A percentile compares a stretch with the other conserved stretches of the same genome.
Evolutionary conservation across 176 grass and related monocot species (phyloP).

Genomic region (Triticum turgidum): DNA sequence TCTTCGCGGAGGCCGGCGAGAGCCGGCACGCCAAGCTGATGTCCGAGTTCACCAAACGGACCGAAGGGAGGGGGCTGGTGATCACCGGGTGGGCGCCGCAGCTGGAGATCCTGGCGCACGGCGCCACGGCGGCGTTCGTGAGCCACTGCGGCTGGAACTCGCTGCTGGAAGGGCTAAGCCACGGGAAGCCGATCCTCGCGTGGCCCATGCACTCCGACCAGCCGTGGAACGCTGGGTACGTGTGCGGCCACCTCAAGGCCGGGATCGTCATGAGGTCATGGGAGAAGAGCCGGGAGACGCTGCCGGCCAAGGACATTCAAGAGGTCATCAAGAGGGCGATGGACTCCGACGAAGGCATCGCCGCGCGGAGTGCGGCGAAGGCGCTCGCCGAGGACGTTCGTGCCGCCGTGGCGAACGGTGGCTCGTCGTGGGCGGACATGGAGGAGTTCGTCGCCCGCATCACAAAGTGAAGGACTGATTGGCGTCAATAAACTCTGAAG

Average conservation of each 20-base stretch:
- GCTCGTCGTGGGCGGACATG: constrained; percentile 32
- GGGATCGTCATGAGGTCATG: constrained; percentile 17
- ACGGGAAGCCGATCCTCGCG: constrained; percentile 16
- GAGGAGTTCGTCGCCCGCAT: constrained; percentile 24
- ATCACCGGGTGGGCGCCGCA: constrained; percentile 61
- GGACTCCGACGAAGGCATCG: constrained; percentile 1
- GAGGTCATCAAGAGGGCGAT: constrained; percentile 9
- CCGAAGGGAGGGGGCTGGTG: constrained; percentile 32
- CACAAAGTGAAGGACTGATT: constrained; percentile 1
- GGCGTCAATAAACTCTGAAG: neutral
- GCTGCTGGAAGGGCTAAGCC: neutral
- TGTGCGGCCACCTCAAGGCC: constrained; percentile 21
- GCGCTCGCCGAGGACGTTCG: constrained; percentile 18
- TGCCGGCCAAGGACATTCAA: neutral
- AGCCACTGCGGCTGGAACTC: constrained; percentile 77
- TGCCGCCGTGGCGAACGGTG: constrained; percentile 4
- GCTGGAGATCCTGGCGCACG: constrained; percentile 55
- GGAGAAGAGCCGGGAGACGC: constrained; percentile 1
- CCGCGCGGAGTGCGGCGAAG: neutral
- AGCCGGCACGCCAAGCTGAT: neutral
- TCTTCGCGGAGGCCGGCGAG: constrained; percentile 4
- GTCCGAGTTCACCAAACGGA: neutral
- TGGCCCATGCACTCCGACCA: constrained; percentile 48
- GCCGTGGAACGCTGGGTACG: constrained; percentile 28
- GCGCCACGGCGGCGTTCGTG: constrained; percentile 47